Evolutionary conservation across 495 filamentous ascomycete genomes (phyloP).

Genomic region (Lasiosphaeria ovina): DNA sequence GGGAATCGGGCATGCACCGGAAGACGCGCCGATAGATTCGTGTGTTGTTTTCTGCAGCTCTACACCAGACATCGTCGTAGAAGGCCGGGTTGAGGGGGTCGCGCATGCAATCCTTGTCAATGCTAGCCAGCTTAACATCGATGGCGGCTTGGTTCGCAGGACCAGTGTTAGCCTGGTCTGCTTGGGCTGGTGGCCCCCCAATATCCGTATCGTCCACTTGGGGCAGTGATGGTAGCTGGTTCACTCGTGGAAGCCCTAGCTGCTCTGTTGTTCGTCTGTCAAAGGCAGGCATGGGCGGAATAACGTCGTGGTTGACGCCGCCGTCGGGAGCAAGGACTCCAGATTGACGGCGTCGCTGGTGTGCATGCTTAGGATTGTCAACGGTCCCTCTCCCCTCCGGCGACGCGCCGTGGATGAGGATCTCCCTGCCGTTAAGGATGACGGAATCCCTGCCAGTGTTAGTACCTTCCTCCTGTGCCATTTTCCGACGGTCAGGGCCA

Average conservation of each 20-base stretch:
- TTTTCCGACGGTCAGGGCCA: constrained; percentile 67
- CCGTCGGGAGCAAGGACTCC: constrained; percentile 19
- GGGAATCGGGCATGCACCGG: constrained; percentile 92
- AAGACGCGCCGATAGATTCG: constrained; percentile 90
- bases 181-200: constrained; percentile 60
- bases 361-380: constrained; percentile 45
- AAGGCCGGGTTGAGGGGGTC: constrained; percentile 84
- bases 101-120: constrained; percentile 58
- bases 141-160: constrained; percentile 57
- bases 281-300: constrained; percentile 52
- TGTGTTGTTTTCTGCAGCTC: constrained; percentile 92
- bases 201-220: constrained; percentile 75
- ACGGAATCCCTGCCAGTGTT: constrained; percentile 65
- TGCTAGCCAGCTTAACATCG: constrained; percentile 60
- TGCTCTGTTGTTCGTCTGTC: constrained; percentile 50
- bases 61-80: constrained; percentile 82
- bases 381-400: constrained; percentile 61
- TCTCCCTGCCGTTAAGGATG: constrained; percentile 61
- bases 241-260: constrained; percentile 59
- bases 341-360: constrained; percentile 20
- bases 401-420: constrained; percentile 58
- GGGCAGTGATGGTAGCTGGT: constrained; percentile 65
- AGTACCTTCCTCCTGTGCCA: constrained; percentile 52
- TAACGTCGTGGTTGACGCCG: constrained; percentile 36
- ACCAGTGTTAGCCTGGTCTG: constrained; percentile 30